A percentile compares a stretch with the other conserved stretches of the same genome.
These are phyloP conservation scores for Tuber melanosporum DNA, from an alignment of 495 filamentous ascomycete genomes.

Conservation along the genomic window DNA sequence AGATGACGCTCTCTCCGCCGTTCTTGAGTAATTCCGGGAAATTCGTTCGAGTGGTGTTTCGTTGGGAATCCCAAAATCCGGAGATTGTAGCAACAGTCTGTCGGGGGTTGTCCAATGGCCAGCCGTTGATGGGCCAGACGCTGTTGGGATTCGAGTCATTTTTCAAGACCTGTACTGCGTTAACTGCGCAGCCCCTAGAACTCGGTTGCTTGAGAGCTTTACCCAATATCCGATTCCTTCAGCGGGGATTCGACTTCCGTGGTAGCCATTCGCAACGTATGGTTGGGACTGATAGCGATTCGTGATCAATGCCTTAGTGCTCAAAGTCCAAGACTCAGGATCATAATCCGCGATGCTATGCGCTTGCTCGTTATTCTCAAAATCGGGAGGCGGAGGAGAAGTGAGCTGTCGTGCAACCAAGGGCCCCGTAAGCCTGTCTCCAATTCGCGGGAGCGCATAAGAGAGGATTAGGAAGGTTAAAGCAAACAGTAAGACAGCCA, in stretches of 20 bases:
- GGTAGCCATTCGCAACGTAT: conserved; percentile 59
- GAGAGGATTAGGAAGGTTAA: conserved; percentile 9
- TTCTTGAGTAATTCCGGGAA: conserved; percentile 66
- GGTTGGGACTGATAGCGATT: conserved; percentile 60
- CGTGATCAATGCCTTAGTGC: conserved; percentile 53
- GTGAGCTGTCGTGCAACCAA: conserved; percentile 28
- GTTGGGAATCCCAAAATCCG: conserved; percentile 65
- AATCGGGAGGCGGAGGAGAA: conserved; percentile 30
- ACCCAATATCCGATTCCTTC: conserved; percentile 47
- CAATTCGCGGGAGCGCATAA: conserved; percentile 13
- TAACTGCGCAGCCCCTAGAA: neutral
- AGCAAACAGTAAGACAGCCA: neutral
- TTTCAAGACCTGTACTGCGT: conserved; percentile 17
- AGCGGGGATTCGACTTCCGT: conserved; percentile 58
- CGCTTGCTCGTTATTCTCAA: conserved; percentile 20
- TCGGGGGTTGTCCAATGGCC: conserved; percentile 63
- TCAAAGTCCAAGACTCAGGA: conserved; percentile 52
- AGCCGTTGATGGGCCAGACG: conserved; percentile 59
- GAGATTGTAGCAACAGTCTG: conserved; percentile 68
- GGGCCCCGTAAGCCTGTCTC: conserved; percentile 9
- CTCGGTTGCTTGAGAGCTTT: neutral
- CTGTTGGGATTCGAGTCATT: conserved; percentile 19
- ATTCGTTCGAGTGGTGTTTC: conserved; percentile 58
- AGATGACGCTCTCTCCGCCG: conserved; percentile 66
- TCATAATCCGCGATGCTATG: conserved; percentile 38